A percentile compares a stretch with the other conserved stretches of the same genome.
phyloP scores from a whole-genome alignment of 1,284 basidiomycete species.

The Marasmius oreades region DNA sequence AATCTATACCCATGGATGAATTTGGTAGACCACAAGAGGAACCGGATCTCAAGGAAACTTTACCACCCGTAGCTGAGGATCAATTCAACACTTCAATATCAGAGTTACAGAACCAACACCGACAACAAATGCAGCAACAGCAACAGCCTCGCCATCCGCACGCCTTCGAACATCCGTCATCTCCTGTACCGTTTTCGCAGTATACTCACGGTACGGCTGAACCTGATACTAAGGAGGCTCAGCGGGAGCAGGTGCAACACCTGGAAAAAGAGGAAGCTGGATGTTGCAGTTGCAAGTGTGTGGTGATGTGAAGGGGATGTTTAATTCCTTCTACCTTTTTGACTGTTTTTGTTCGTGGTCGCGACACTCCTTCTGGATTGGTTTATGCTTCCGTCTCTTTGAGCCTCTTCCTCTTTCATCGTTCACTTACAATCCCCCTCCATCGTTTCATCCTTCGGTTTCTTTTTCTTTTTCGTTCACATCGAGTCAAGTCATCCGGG shows the following conservation, averaged over 20 bases:
- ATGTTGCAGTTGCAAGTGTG: constrained; percentile 63
- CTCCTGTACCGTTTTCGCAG: constrained; percentile 57
- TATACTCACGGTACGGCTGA: constrained; percentile 33
- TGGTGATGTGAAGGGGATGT: constrained; percentile 50
- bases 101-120: not conserved
- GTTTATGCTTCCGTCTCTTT: not conserved
- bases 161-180: constrained; percentile 33
- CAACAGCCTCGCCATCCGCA: constrained; percentile 25
- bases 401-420: not conserved
- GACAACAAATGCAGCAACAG: constrained; percentile 16
- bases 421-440: not conserved
- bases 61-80: not conserved
- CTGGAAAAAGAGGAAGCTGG: constrained; percentile 44
- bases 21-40: constrained; percentile 41
- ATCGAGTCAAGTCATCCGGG: not conserved
- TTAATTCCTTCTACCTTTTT: not conserved
- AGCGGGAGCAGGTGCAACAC: constrained; percentile 14
- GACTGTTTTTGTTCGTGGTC: not conserved
- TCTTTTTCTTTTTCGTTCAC: not conserved
- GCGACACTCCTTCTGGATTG: not conserved
- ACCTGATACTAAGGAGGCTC: constrained; percentile 18
- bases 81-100: not conserved
- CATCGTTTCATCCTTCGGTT: not conserved
- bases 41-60: constrained; percentile 17
- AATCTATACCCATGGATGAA: constrained; percentile 61